These are phyloP conservation scores for Pelargonium citronellum DNA, from an alignment of 441 rosid species.

Conservation along the genomic window DNA sequence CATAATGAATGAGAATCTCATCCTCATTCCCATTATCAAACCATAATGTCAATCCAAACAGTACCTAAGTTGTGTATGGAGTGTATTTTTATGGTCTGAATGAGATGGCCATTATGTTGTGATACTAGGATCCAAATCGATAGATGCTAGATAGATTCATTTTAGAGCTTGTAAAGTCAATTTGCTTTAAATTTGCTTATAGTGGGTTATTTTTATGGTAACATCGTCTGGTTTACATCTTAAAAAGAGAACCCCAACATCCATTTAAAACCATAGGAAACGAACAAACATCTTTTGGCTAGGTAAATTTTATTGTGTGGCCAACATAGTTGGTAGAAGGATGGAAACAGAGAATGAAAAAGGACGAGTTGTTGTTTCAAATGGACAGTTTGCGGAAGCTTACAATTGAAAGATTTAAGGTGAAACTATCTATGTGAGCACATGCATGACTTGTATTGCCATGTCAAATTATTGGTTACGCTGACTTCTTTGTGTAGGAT, in stretches of 20 bases:
- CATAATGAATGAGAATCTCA: too few relatives aligned
- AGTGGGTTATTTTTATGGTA: background rate
- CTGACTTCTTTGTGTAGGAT: background rate
- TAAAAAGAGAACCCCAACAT: background rate
- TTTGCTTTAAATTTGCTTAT: background rate
- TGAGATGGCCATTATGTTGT: background rate
- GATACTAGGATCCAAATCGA: background rate
- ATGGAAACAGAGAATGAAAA: background rate
- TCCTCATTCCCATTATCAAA: too few relatives aligned
- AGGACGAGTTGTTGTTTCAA: background rate
- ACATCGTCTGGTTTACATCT: background rate
- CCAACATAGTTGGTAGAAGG: background rate
- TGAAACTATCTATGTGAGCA: background rate
- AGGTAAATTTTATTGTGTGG: background rate
- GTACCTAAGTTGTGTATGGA: background rate
- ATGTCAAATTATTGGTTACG: background rate
- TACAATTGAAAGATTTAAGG: background rate
- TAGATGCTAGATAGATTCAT: background rate
- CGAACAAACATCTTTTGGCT: slow-evolving; percentile 1
- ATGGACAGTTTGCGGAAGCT: background rate
- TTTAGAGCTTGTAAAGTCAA: background rate
- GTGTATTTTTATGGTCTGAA: background rate
- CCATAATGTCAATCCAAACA: too few relatives aligned
- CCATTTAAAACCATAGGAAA: background rate
- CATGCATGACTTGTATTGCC: background rate